Conservation (phyloP, 1,284 basidiomycete genomes). For the Cystobasidium slooffiae region DNA sequence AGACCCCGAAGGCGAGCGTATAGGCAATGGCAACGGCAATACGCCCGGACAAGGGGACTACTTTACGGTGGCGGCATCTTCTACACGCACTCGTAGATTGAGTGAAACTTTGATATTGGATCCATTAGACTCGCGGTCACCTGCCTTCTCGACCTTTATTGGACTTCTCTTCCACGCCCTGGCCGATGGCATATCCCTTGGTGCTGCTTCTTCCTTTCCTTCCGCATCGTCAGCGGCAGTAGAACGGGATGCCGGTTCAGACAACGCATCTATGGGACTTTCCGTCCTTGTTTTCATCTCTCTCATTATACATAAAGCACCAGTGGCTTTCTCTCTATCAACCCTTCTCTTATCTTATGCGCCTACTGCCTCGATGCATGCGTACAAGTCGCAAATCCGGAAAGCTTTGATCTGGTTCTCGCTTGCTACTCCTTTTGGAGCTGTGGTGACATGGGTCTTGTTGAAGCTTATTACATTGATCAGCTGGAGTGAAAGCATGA, state of each 20-base stretch:
- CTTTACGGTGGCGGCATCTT: slow-evolving; percentile 25
- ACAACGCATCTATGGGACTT: slow-evolving; percentile 10
- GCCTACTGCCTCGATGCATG: slow-evolving; percentile 21
- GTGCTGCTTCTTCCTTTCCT: slow-evolving; percentile 62
- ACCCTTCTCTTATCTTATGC: slow-evolving; percentile 40
- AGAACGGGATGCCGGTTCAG: slow-evolving; percentile 1
- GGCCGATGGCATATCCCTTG: slow-evolving; percentile 87
- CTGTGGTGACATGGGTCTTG: slow-evolving; percentile 35
- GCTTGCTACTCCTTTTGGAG: slow-evolving; percentile 38
- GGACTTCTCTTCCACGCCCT: slow-evolving; percentile 83
- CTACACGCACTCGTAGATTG: neutral
- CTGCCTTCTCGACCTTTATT: slow-evolving; percentile 70
- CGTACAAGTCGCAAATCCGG: slow-evolving; percentile 31
- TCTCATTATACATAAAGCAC: slow-evolving; percentile 43
- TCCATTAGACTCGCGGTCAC: slow-evolving; percentile 49
- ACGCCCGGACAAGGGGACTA: slow-evolving; percentile 25
- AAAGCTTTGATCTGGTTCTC: slow-evolving; percentile 33
- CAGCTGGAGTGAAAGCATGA: slow-evolving; percentile 41
- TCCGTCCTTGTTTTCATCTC: slow-evolving; percentile 42
- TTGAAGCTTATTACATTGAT: slow-evolving; percentile 31
- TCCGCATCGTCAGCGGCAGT: slow-evolving; percentile 1
- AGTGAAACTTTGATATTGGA: slow-evolving; percentile 23
- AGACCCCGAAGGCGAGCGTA: slow-evolving; percentile 4
- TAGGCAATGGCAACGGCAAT: neutral
- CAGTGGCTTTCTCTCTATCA: slow-evolving; percentile 41